These are phyloP conservation scores for Russula sp. DNA, from an alignment of 768 basidiomycete genomes.

Conservation along the genomic window DNA sequence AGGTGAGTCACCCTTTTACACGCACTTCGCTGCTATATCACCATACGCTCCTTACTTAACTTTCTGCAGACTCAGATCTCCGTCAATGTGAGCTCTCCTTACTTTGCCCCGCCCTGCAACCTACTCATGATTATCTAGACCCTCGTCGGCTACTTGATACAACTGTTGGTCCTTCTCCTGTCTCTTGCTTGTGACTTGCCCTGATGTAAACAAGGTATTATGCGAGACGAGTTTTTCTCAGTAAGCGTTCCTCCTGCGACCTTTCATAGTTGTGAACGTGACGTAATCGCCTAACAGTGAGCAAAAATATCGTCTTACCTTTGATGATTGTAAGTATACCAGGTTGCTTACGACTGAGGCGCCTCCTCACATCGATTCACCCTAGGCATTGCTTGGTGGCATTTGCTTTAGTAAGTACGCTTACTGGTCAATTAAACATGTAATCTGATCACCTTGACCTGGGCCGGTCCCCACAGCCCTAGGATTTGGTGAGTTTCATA, in stretches of 20 bases:
- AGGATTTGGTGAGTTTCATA: constrained; percentile 22
- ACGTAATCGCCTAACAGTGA: neutral
- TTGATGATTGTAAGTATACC: neutral
- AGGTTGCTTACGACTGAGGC: neutral
- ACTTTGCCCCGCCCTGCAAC: neutral
- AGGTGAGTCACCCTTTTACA: constrained; percentile 16
- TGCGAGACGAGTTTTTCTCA: neutral
- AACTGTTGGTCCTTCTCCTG: neutral
- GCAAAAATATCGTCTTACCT: neutral
- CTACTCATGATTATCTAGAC: neutral
- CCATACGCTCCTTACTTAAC: no score
- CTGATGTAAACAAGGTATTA: neutral
- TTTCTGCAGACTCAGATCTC: neutral
- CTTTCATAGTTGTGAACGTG: neutral
- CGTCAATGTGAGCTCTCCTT: neutral
- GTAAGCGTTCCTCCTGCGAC: neutral
- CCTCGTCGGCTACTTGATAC: neutral
- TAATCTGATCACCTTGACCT: neutral
- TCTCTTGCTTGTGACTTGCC: neutral
- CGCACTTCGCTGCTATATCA: constrained; percentile 22
- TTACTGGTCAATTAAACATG: no score
- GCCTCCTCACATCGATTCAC: neutral
- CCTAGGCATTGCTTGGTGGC: constrained; percentile 29
- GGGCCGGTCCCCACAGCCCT: constrained; percentile 12
- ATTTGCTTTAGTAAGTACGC: constrained; percentile 36